Conservation (phyloP, 805 yeast genomes). For the Cyberlindnera galapagoensis region DNA sequence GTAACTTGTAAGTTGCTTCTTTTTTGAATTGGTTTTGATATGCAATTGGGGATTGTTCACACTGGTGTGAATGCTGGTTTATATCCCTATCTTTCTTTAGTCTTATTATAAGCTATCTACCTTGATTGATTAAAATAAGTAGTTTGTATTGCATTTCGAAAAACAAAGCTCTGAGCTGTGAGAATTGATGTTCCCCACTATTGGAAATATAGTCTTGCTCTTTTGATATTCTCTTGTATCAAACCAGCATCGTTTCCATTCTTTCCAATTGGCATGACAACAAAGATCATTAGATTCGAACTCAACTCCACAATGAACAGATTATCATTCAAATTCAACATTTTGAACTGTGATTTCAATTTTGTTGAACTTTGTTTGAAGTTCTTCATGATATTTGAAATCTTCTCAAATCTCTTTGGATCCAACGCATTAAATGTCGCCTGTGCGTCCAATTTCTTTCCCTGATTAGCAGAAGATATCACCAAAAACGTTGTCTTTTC, state of each 20-base stretch:
- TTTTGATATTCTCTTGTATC: slow-evolving; percentile 49
- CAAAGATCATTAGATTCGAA: slow-evolving; percentile 55
- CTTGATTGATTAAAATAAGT: too few relatives aligned
- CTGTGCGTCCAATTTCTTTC: too few relatives aligned
- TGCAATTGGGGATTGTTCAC: too few relatives aligned
- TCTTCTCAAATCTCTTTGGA: slow-evolving; percentile 91
- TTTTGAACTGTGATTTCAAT: slow-evolving; percentile 76
- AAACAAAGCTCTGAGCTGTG: too few relatives aligned
- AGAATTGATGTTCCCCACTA: too few relatives aligned
- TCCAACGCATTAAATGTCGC: slow-evolving; percentile 53
- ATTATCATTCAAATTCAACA: slow-evolving; percentile 59
- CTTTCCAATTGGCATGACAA: slow-evolving; percentile 39
- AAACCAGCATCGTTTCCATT: slow-evolving; percentile 35
- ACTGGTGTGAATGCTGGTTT: too few relatives aligned
- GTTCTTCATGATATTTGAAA: slow-evolving; percentile 87
- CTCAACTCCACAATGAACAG: slow-evolving; percentile 50
- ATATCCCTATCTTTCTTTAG: too few relatives aligned
- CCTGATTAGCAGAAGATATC: slow-evolving; percentile 36
- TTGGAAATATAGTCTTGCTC: slow-evolving; percentile 49
- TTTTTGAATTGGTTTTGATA: neutral
- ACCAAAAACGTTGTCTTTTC: slow-evolving; percentile 87
- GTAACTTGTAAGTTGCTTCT: slow-evolving; percentile 17
- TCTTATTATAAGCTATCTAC: too few relatives aligned
- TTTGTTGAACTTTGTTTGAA: slow-evolving; percentile 89
- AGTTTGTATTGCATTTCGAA: too few relatives aligned